These are phyloP conservation scores for Benincasa hispida DNA, from an alignment of 306 rosid species.

Conservation along the genomic window DNA sequence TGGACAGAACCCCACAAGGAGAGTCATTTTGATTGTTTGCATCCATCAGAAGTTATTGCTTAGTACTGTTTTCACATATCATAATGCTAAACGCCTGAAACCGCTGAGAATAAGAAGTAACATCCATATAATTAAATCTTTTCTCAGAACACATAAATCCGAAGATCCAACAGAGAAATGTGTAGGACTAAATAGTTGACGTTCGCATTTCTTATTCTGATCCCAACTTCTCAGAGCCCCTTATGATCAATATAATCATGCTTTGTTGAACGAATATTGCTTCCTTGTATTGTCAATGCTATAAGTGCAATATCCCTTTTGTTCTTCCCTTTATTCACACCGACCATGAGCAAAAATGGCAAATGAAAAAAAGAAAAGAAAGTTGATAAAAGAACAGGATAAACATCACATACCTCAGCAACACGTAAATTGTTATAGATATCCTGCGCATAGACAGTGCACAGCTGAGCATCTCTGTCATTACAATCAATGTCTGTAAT, in stretches of 20 bases:
- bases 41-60: background rate
- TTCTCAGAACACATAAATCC: background rate
- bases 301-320: background rate
- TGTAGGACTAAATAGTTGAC: background rate
- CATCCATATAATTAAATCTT: background rate
- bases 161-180: background rate
- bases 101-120: background rate
- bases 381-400: conserved; percentile 5
- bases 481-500: conserved; percentile 52
- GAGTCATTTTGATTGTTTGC: background rate
- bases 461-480: conserved; percentile 48
- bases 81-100: background rate
- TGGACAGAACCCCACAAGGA: background rate
- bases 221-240: background rate
- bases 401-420: conserved; percentile 52
- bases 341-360: background rate
- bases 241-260: background rate
- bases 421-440: conserved; percentile 54
- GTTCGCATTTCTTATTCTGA: background rate
- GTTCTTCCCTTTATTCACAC: background rate
- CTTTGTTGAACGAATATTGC: background rate
- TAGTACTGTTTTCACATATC: background rate
- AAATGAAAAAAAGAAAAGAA: background rate
- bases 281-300: background rate
- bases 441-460: conserved; percentile 62